These are phyloP conservation scores for Mrakia frigida DNA, from an alignment of 768 basidiomycete genomes.

Conservation along the genomic window DNA sequence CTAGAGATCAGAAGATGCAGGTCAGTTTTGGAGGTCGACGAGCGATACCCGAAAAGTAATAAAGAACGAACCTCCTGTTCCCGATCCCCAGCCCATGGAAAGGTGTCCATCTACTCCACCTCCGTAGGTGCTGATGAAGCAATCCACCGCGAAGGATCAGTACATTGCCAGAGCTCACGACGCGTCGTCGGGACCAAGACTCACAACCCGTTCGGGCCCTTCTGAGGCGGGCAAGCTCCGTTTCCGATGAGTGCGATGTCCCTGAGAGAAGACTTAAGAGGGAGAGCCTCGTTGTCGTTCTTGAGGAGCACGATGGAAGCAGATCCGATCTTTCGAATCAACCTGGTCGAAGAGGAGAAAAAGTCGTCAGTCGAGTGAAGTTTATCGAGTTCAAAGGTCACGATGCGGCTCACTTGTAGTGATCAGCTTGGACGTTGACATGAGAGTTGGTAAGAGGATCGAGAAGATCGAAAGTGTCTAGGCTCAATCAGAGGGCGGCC, in stretches of 20 bases:
- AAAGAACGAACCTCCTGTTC: conserved; percentile 49
- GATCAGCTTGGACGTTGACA: conserved; percentile 60
- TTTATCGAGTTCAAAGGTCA: no score
- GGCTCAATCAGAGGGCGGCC: no score
- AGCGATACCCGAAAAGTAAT: no score
- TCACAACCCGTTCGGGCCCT: conserved; percentile 65
- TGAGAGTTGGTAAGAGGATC: not conserved
- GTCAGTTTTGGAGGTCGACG: no score
- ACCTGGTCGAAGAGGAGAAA: not conserved
- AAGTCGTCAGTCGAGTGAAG: not conserved
- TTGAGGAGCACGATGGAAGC: conserved; percentile 51
- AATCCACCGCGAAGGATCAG: no score
- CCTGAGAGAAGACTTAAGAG: conserved; percentile 40
- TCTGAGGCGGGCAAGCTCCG: conserved; percentile 57
- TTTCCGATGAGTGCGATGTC: conserved; percentile 57
- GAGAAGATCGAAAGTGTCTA: not conserved
- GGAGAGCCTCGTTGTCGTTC: conserved; percentile 27
- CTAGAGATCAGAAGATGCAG: no score
- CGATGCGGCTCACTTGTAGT: conserved; percentile 46
- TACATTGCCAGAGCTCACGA: no score
- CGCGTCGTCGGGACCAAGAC: conserved; percentile 49
- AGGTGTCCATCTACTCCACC: not conserved
- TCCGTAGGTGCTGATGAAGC: not conserved
- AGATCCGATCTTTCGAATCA: conserved; percentile 70
- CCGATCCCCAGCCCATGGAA: conserved; percentile 75